Evolutionary conservation across 1,284 basidiomycete genomes (phyloP).

Genomic region (Ceratobasidium sp.): DNA sequence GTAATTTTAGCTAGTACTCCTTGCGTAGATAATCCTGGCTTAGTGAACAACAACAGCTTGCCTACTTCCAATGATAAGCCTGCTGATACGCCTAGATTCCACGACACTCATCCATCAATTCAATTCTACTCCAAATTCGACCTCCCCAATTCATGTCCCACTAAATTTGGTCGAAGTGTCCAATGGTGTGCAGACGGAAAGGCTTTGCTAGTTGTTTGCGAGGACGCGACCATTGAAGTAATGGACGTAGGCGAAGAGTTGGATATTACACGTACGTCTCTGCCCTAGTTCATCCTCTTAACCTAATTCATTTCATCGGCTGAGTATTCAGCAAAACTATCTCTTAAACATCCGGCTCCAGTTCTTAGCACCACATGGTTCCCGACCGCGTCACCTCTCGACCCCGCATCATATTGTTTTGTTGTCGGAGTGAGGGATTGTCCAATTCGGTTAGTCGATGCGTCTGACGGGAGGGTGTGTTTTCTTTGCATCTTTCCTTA

Average conservation of each 20-base stretch:
- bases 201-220: constrained; percentile 70
- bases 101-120: background rate
- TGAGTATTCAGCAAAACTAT: constrained; percentile 52
- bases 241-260: constrained; percentile 56
- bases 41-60: too few relatives aligned
- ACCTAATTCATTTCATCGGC: background rate
- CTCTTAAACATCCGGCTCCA: constrained; percentile 69
- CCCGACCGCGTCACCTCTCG: constrained; percentile 72
- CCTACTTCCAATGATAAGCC: background rate
- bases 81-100: background rate
- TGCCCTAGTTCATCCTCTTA: background rate
- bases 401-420: constrained; percentile 82
- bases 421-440: constrained; percentile 83
- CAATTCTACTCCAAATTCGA: background rate
- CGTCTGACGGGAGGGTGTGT: constrained; percentile 78
- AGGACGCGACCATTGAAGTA: constrained; percentile 70
- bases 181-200: constrained; percentile 75
- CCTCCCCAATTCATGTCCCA: background rate
- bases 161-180: constrained; percentile 23
- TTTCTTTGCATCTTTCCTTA: background rate
- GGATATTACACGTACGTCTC: constrained; percentile 32
- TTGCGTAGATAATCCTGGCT: too few relatives aligned
- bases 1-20: too few relatives aligned
- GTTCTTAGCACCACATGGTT: constrained; percentile 87
- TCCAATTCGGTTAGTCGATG: constrained; percentile 87